Conservation (phyloP, 139 green algal species). For the Picochlorum sp. region DNA sequence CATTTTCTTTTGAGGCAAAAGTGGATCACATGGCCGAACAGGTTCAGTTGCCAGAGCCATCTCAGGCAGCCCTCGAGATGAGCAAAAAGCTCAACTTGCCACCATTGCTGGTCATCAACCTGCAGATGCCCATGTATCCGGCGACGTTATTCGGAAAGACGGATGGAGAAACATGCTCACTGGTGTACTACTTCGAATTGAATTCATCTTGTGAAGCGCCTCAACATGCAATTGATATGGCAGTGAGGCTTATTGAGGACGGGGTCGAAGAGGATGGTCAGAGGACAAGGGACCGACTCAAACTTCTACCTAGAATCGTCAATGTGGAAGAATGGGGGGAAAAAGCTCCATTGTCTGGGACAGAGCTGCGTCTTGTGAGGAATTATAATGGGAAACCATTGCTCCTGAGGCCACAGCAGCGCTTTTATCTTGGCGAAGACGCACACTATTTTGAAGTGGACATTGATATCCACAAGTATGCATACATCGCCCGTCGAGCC, state of each 20-base stretch:
- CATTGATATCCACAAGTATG: constrained; percentile 77
- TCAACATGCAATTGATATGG: constrained; percentile 52
- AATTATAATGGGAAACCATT: constrained; percentile 87
- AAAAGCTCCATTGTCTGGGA: constrained; percentile 49
- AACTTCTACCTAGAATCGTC: constrained; percentile 70
- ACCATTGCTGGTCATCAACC: constrained; percentile 70
- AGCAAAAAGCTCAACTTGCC: constrained; percentile 43
- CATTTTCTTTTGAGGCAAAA: constrained; percentile 66
- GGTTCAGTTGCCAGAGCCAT: constrained; percentile 49
- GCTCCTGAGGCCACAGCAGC: constrained; percentile 70
- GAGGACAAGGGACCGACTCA: constrained; percentile 63
- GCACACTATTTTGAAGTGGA: constrained; percentile 69
- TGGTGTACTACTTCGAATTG: constrained; percentile 76
- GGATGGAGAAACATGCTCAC: constrained; percentile 51
- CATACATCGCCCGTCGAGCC: constrained; percentile 65
- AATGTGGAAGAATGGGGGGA: constrained; percentile 74
- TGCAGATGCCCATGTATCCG: constrained; percentile 72
- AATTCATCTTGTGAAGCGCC: constrained; percentile 40
- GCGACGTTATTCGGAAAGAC: constrained; percentile 53
- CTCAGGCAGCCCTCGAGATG: constrained; percentile 17
- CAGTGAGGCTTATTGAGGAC: constrained; percentile 61
- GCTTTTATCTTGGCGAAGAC: constrained; percentile 35
- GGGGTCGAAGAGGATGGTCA: constrained; percentile 55
- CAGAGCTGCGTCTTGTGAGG: constrained; percentile 56
- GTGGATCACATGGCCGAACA: constrained; percentile 58